phyloP scores from a whole-genome alignment of 768 basidiomycete species.

The Mycena galopus region DNA sequence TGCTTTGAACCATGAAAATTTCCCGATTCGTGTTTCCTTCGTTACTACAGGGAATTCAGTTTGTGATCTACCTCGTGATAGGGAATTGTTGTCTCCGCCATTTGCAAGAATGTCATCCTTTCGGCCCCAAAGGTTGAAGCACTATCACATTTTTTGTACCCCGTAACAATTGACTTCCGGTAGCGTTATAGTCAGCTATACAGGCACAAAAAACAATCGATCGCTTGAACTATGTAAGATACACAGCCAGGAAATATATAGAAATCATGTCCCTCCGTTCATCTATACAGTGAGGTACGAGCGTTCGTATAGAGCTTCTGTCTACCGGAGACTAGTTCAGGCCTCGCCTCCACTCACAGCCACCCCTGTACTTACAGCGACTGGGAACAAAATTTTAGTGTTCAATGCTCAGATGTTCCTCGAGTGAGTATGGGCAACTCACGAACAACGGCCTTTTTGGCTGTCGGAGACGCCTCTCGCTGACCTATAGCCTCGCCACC shows the following conservation, averaged over 20 bases:
- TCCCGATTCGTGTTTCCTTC: too few relatives aligned
- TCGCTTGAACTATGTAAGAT: not conserved
- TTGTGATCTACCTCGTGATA: too few relatives aligned
- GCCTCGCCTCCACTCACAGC: slow-evolving; percentile 92
- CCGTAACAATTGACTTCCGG: not conserved
- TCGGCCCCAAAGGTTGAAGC: slow-evolving; percentile 1
- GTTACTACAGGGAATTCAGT: too few relatives aligned
- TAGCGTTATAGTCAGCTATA: not conserved
- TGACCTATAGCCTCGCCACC: slow-evolving; percentile 81
- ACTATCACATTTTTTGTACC: not conserved
- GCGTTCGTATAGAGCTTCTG: too few relatives aligned
- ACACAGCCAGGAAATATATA: not conserved
- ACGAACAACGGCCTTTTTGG: slow-evolving; percentile 76
- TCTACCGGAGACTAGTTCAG: too few relatives aligned
- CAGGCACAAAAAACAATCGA: slow-evolving; percentile 2
- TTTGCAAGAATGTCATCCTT: not conserved
- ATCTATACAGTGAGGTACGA: too few relatives aligned
- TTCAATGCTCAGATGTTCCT: not conserved
- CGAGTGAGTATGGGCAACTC: slow-evolving; percentile 46
- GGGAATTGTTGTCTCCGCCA: not conserved
- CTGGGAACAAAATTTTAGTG: slow-evolving; percentile 46
- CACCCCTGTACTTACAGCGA: slow-evolving; percentile 78
- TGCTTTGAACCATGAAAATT: too few relatives aligned
- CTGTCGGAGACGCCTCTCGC: slow-evolving; percentile 78
- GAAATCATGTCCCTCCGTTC: not conserved